Evolutionary conservation across 2,329 filamentous ascomycete genomes (phyloP).

Genomic region (Nectriaceae sp.): DNA sequence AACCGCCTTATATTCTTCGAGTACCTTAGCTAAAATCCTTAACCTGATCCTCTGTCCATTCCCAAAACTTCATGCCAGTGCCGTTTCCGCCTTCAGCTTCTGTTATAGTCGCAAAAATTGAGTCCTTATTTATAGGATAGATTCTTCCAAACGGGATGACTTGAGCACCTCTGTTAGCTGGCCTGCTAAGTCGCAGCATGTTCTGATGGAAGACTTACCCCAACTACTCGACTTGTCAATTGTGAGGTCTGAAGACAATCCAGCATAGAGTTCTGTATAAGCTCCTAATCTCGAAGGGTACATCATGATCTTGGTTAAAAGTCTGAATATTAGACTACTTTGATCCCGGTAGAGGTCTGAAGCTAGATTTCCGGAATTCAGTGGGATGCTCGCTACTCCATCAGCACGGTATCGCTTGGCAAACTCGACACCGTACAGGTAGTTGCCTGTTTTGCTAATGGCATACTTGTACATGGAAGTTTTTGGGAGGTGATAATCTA

Average conservation of each 20-base stretch:
- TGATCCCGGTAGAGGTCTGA: slow-evolving; percentile 33
- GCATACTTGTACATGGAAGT: slow-evolving; percentile 17
- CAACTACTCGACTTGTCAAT: slow-evolving; percentile 28
- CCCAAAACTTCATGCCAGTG: slow-evolving; percentile 32
- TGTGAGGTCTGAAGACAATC: slow-evolving; percentile 43
- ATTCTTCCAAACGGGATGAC: slow-evolving; percentile 29
- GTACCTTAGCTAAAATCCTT: too few relatives aligned
- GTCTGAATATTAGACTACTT: slow-evolving; percentile 8
- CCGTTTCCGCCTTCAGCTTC: slow-evolving; percentile 35
- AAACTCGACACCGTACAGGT: slow-evolving; percentile 22
- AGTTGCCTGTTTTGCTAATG: slow-evolving; percentile 26
- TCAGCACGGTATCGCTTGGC: slow-evolving; percentile 22
- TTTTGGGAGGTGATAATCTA: slow-evolving; percentile 22
- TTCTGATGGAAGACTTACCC: slow-evolving; percentile 17
- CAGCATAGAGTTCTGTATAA: slow-evolving; percentile 49
- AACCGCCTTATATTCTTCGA: too few relatives aligned
- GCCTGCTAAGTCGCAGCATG: too few relatives aligned
- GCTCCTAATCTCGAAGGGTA: slow-evolving; percentile 39
- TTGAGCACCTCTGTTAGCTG: too few relatives aligned
- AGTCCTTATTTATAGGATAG: slow-evolving; percentile 26
- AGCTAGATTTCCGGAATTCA: slow-evolving; percentile 39
- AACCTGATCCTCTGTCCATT: slow-evolving; percentile 37
- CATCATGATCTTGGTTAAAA: slow-evolving; percentile 15
- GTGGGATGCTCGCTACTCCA: slow-evolving; percentile 24
- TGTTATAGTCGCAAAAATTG: slow-evolving; percentile 26